Conservation (phyloP, 345 rosid species). For the Sonneratia caseolaris region DNA sequence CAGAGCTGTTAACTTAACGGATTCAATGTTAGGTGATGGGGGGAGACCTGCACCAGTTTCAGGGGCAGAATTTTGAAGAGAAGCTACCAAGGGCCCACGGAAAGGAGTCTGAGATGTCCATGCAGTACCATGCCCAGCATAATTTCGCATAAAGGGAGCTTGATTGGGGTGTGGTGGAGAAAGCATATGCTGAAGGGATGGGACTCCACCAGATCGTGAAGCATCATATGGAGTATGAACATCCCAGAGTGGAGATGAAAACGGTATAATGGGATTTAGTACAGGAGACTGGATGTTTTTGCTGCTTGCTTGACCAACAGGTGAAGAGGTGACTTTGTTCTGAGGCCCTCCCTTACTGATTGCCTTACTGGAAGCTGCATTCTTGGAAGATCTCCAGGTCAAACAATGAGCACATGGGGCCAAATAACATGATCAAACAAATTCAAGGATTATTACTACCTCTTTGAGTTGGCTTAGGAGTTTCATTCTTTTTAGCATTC, state of each 20-base stretch:
- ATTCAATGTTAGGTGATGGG: conserved; percentile 39
- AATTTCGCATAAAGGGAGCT: conserved; percentile 44
- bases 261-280: conserved; percentile 47
- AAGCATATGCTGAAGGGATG: conserved; percentile 51
- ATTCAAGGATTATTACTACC: conserved; percentile 27
- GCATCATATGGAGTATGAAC: conserved; percentile 44
- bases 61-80: conserved; percentile 53
- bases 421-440: conserved; percentile 1
- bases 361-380: conserved; percentile 39
- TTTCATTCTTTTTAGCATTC: conserved; percentile 38
- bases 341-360: conserved; percentile 30
- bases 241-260: conserved; percentile 84
- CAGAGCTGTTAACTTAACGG: conserved; percentile 48
- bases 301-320: conserved; percentile 39
- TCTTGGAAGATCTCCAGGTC: conserved; percentile 21
- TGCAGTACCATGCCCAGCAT: conserved; percentile 48
- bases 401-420: conserved; percentile 1
- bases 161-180: conserved; percentile 68
- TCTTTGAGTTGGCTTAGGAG: conserved; percentile 56
- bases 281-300: conserved; percentile 44
- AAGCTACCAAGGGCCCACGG: conserved; percentile 54
- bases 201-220: conserved; percentile 43
- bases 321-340: conserved; percentile 41
- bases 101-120: conserved; percentile 78
- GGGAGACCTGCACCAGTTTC: conserved; percentile 54